These are phyloP conservation scores for Leccinum incarnatum DNA, from an alignment of 768 basidiomycete species.

Conservation along the genomic window DNA sequence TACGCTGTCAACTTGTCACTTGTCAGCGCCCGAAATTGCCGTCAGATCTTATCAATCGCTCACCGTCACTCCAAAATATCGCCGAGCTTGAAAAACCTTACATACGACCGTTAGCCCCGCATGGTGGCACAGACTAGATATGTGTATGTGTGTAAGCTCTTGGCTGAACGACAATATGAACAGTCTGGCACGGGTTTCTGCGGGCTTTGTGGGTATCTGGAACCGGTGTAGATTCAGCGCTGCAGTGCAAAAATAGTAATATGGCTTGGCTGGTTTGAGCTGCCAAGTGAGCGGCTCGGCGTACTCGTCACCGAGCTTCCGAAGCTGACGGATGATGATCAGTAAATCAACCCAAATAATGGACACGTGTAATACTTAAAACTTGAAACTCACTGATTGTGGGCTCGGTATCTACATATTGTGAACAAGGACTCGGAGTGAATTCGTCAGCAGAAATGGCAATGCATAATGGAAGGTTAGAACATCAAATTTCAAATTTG, in stretches of 20 bases:
- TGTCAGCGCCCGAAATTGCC: background rate
- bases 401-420: background rate
- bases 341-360: too few relatives aligned
- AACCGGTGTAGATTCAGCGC: background rate
- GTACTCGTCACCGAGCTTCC: background rate
- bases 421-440: background rate
- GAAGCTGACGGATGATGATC: background rate
- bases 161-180: background rate
- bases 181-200: too few relatives aligned
- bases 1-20: background rate
- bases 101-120: background rate
- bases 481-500: too few relatives aligned
- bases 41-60: too few relatives aligned
- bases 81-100: too few relatives aligned
- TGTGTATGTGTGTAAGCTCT: background rate
- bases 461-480: too few relatives aligned
- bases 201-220: background rate
- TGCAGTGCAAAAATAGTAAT: background rate
- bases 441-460: background rate
- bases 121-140: background rate
- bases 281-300: background rate
- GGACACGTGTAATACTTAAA: background rate
- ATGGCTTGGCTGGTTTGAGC: background rate
- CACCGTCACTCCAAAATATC: background rate
- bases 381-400: background rate